Evolutionary conservation across 2,329 filamentous ascomycete species (phyloP), one percentile per base, ranked within the genome.

Genomic region (Fusarium sarcochroum): DNA sequence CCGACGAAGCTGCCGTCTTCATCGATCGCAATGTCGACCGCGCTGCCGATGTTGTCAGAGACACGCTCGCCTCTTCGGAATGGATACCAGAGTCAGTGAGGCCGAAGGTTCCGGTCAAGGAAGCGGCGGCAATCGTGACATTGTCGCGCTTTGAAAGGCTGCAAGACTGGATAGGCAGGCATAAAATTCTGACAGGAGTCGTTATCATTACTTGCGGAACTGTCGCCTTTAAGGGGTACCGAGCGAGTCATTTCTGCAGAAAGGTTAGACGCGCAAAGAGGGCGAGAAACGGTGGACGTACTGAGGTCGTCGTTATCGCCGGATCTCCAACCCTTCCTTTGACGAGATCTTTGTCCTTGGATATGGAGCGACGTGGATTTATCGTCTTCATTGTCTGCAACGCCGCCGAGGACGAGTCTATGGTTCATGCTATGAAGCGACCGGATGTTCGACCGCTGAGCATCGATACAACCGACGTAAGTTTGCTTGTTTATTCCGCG

Each of bases 311-410:
- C 77, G 92, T 98, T 27, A 87, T 98, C 66, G 94, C 94, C 21
- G 95, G 95, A n/a, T 94, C 93, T 20, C 92, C 93, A 4, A 89
- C 91, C 49, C 90, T 97, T 73, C 92, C 94, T 17, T 85, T 98
- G 75, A 95, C 93, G 8, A 91, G 90, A 74, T 93, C 93, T 13
- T 84, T 98, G 54, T 90, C 93, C 3, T 81, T 94, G 47, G 96
- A 99, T 76, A 84, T 99, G 70, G 96, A 98, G 81, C 86, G 94
- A 62, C 89, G 94, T 68, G 96, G 96, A 6, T 98, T 97, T 78
- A 92, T 98, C 63, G 93, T 98, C 57, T 99, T 94, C 78, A 85
- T 99, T 63, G 92, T 97, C 1, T 95, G 94, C 74, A 91, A 89
- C 68, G 93, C 89, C n/a, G 82, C 90, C 61, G 93, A 97, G 73